A percentile compares a stretch with the other conserved stretches of the same genome.
These are phyloP conservation scores for Gossypium australe DNA, from an alignment of 345 rosid species.

Conservation along the genomic window DNA sequence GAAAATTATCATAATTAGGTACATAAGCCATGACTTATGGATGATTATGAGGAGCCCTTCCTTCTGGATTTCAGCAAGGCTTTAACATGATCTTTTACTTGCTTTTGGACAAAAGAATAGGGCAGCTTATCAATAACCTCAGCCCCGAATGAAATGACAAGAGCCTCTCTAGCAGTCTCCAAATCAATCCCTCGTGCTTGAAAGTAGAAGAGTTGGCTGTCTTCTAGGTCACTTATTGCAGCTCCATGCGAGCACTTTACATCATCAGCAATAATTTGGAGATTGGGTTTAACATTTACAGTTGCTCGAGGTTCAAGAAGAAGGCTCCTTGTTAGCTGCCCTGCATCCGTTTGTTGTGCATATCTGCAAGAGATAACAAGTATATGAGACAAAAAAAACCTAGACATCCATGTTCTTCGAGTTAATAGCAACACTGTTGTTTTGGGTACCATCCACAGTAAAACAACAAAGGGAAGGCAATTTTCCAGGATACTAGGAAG, in stretches of 20 bases:
- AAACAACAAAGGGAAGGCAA: too few relatives aligned
- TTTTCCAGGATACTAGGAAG: too few relatives aligned
- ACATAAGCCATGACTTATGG: not conserved
- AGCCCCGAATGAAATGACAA: slow-evolving; percentile 73
- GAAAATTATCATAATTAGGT: not conserved
- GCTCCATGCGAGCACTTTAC: slow-evolving; percentile 98
- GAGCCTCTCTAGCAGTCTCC: slow-evolving; percentile 65
- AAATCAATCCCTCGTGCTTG: slow-evolving; percentile 75
- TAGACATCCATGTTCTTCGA: too few relatives aligned
- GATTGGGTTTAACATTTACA: slow-evolving; percentile 84
- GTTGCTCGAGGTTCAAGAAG: slow-evolving; percentile 87
- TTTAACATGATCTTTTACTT: slow-evolving; percentile 53
- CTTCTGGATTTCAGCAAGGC: slow-evolving; percentile 38
- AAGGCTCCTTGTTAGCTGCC: slow-evolving; percentile 78
- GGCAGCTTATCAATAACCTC: slow-evolving; percentile 65
- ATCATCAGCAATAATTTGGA: slow-evolving; percentile 77
- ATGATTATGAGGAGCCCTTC: not conserved
- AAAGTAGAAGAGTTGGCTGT: slow-evolving; percentile 81
- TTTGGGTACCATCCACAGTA: not conserved
- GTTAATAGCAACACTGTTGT: not conserved
- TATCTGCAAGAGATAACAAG: slow-evolving; percentile 34
- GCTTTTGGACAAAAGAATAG: slow-evolving; percentile 34
- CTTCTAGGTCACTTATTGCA: slow-evolving; percentile 88
- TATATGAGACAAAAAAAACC: not conserved
- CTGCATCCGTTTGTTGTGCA: slow-evolving; percentile 91